Evolutionary conservation across 345 rosid genomes (phyloP), one percentile per base, ranked within the genome.

Genomic region (Citrus maxima): DNA sequence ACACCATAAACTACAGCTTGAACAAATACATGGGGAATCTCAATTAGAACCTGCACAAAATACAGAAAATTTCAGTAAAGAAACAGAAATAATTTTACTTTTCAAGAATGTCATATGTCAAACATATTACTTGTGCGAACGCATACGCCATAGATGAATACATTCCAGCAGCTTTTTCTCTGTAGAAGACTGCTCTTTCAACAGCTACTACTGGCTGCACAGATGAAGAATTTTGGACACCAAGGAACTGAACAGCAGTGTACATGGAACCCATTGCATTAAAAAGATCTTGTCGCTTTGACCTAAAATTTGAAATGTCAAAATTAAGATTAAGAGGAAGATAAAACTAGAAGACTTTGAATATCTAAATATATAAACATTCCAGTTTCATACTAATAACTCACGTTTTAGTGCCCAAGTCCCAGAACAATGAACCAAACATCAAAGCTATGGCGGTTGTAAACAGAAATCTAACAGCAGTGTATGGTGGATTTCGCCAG

Each of bases 111-210:
- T 42, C 40, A 56, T 88, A 80, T 81, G 78, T 90, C 86, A 75
- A 77, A 80, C 16, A 73, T 19, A 21, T 35, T 30, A 79, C 78
- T 18, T 75, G 71, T 3, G 46, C 78, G 8, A 65, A 64, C 4
- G 78, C 87, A 49, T 84, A 84, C 3, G 87, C 76, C 60, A 84
- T 13, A 10, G 82, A 77, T 32, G 89, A 84, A 38, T 84, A 84
- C 89, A 86, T 89, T 79, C 96, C 91, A 7, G 96, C 90, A 40
- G 83, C 93, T 14, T 82, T 82, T 37, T 92, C 96, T 80, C 94
- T 85, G 62, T 89, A 90, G 24, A 88, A 90, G 3, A 89, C 93
- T 0, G 86, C 82, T 65, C 93, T 86, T 56, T 89, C 96, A 38
- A 89, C 80, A 2, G 87, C 79, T 22, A 83, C 89, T 4, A 92